These are phyloP conservation scores for Albatrellus sp. DNA, from an alignment of 1,284 basidiomycete species.

Conservation along the genomic window DNA sequence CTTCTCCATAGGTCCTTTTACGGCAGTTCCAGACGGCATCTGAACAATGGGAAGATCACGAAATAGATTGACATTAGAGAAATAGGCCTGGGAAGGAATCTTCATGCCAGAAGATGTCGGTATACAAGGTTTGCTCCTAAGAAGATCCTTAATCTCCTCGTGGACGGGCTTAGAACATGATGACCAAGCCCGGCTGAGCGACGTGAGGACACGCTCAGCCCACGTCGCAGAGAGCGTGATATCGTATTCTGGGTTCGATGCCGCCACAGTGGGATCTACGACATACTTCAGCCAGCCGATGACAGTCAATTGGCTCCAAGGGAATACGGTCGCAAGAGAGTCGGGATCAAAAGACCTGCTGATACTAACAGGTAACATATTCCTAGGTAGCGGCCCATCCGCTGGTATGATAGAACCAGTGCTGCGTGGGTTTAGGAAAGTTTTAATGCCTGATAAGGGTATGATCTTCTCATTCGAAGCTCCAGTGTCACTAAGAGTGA, in stretches of 20 bases:
- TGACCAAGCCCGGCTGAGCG: conserved; percentile 71
- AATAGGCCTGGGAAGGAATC: conserved; percentile 72
- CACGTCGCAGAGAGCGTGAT: conserved; percentile 61
- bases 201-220: conserved; percentile 71
- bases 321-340: conserved; percentile 51
- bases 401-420: conserved; percentile 55
- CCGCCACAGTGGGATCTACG: conserved; percentile 33
- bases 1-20: conserved; percentile 73
- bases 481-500: conserved; percentile 30
- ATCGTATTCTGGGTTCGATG: conserved; percentile 44
- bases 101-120: conserved; percentile 76
- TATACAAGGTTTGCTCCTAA: conserved; percentile 68
- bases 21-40: conserved; percentile 50
- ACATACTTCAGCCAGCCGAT: conserved; percentile 71
- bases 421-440: conserved; percentile 63
- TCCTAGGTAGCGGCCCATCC: conserved; percentile 73
- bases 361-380: conserved; percentile 64
- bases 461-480: conserved; percentile 37
- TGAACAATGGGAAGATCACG: conserved; percentile 77
- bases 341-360: conserved; percentile 52
- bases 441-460: conserved; percentile 58
- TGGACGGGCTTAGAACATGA: conserved; percentile 51
- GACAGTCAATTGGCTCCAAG: conserved; percentile 75
- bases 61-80: conserved; percentile 81
- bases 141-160: conserved; percentile 38